A percentile compares a stretch with the other conserved stretches of the same genome.
These are phyloP conservation scores for Colletotrichum tropicicola DNA, from an alignment of 2,329 filamentous ascomycete genomes.

Conservation along the genomic window DNA sequence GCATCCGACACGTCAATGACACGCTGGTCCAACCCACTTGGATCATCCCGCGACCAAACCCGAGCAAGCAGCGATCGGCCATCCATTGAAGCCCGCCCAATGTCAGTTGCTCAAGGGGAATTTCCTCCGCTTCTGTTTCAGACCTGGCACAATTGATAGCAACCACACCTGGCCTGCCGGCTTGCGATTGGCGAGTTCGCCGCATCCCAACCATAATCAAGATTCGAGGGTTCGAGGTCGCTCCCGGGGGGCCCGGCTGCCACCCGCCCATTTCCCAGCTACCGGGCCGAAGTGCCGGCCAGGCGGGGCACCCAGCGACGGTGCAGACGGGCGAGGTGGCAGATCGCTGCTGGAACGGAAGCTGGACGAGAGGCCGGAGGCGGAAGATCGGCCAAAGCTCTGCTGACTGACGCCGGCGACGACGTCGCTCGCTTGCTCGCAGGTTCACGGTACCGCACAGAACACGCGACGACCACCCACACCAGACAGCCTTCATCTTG, in stretches of 20 bases:
- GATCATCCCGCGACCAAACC: conserved; percentile 17
- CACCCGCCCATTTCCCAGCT: conserved; percentile 13
- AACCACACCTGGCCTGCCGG: neutral
- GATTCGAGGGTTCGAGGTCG: conserved; percentile 9
- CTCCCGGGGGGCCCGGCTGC: conserved; percentile 8
- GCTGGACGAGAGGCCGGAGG: neutral
- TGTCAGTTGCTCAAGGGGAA: neutral
- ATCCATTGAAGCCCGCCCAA: neutral
- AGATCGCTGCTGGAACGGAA: conserved; percentile 1
- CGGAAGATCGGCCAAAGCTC: neutral
- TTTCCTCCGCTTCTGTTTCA: conserved; percentile 27
- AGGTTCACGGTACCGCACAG: neutral
- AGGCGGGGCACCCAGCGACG: neutral
- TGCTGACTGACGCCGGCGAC: conserved; percentile 16
- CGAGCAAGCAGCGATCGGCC: conserved; percentile 14
- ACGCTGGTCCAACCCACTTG: conserved; percentile 20
- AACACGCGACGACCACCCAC: neutral
- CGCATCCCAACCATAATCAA: conserved; percentile 13
- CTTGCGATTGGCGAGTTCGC: conserved; percentile 19
- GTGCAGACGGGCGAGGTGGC: neutral
- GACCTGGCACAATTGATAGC: conserved; percentile 12
- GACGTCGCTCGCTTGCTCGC: neutral
- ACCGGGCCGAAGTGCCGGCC: conserved; percentile 14
- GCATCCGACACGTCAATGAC: conserved; percentile 25
- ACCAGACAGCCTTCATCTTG: conserved; percentile 1